Evolutionary conservation across 1,284 basidiomycete genomes (phyloP).

Genomic region (Trichosporon sp.): DNA sequence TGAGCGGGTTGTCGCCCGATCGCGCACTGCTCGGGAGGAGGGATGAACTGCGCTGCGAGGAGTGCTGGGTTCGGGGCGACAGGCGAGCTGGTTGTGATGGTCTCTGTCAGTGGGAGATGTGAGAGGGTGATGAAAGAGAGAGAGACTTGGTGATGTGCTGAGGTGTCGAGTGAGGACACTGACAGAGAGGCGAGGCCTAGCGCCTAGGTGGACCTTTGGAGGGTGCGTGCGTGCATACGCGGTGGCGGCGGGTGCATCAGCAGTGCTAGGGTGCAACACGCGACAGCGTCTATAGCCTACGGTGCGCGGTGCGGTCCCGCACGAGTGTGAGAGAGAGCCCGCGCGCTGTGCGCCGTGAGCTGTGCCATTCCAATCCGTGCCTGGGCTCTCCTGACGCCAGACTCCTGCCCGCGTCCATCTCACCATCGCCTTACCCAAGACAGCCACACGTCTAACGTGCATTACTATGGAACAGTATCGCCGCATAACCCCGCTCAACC

Average conservation of each 20-base stretch:
- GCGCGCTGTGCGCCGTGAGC: not conserved
- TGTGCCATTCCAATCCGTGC: no score
- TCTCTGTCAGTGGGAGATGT: not conserved
- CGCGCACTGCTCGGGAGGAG: not conserved
- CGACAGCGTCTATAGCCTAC: not conserved
- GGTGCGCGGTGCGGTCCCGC: not conserved
- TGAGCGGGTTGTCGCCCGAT: conserved; percentile 9
- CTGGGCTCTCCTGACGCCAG: not conserved
- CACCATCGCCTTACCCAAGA: not conserved
- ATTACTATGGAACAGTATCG: not conserved
- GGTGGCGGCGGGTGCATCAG: conserved; percentile 17
- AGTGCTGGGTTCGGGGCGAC: not conserved
- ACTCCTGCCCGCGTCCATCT: not conserved
- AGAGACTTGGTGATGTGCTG: not conserved
- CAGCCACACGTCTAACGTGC: not conserved
- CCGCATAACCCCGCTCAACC: conserved; percentile 26
- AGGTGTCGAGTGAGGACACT: not conserved
- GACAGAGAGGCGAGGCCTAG: not conserved
- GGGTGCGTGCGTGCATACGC: conserved; percentile 10
- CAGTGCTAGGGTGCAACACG: not conserved
- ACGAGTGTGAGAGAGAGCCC: no score
- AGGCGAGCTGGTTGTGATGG: not conserved
- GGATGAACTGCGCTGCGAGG: no score
- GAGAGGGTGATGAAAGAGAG: not conserved
- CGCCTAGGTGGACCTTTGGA: not conserved